phyloP scores from a whole-genome alignment of 192 early-diverging fungal genomes.

The Hyaloraphidium curvatum region DNA sequence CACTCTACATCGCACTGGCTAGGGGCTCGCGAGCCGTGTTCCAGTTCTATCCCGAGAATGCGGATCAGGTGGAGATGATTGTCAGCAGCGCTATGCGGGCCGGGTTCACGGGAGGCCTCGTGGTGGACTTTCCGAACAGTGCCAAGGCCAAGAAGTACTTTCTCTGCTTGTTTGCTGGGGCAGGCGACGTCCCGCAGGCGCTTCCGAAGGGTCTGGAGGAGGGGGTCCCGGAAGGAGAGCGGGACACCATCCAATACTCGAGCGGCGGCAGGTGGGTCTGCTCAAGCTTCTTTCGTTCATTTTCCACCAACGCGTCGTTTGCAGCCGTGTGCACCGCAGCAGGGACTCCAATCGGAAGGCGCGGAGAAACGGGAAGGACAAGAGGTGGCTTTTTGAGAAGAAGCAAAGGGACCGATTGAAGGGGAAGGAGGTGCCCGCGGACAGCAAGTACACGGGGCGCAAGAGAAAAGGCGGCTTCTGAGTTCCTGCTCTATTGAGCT shows the following conservation, averaged over 20 bases:
- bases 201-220: constrained; percentile 36
- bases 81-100: constrained; percentile 67
- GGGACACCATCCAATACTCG: background rate
- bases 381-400: constrained; percentile 76
- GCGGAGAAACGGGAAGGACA: constrained; percentile 49
- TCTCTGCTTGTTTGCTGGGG: constrained; percentile 89
- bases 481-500: too few relatives aligned
- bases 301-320: too few relatives aligned
- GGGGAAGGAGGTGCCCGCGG: constrained; percentile 58
- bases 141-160: constrained; percentile 95
- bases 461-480: constrained; percentile 78
- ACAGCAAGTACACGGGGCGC: constrained; percentile 88
- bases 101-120: constrained; percentile 88
- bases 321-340: too few relatives aligned
- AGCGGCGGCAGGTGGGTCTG: too few relatives aligned
- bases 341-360: background rate
- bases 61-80: constrained; percentile 83
- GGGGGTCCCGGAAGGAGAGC: constrained; percentile 20
- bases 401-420: constrained; percentile 62
- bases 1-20: constrained; percentile 71
- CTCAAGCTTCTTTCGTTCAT: too few relatives aligned
- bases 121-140: constrained; percentile 91
- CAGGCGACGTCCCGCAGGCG: constrained; percentile 27
- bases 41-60: constrained; percentile 97
- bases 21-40: constrained; percentile 86